Evolutionary conservation across 163 green algal genomes (phyloP).

Genomic region (Chlamydomonas reinhardtii): DNA sequence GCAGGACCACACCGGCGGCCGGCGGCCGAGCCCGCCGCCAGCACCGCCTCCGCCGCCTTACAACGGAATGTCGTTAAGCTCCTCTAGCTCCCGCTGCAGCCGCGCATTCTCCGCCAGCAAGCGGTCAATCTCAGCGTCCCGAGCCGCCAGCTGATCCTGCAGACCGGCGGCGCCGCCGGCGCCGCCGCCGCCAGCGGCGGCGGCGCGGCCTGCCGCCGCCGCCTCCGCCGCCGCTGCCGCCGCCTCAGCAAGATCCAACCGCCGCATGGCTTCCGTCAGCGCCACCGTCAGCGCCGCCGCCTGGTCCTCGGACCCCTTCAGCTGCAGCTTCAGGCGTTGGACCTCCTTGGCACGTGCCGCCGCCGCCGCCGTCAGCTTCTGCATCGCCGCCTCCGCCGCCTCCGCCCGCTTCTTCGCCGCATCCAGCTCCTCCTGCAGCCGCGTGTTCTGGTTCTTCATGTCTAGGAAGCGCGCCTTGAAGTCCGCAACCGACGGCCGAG

Average conservation of each 20-base stretch:
- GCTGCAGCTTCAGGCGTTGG: neutral
- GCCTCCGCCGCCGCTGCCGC: neutral
- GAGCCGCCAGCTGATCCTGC: neutral
- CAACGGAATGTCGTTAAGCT: constrained; percentile 2
- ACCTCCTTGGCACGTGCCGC: neutral
- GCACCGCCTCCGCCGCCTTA: no score
- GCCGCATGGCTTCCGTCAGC: neutral
- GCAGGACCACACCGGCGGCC: no score
- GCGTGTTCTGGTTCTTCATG: neutral
- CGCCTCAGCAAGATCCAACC: no score
- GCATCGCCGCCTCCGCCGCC: neutral
- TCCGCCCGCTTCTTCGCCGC: neutral
- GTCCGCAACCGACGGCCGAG: constrained; percentile 3
- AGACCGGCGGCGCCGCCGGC: neutral
- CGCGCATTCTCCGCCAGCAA: neutral
- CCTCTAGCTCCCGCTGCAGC: constrained; percentile 11
- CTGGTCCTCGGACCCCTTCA: neutral
- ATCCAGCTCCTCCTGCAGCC: neutral
- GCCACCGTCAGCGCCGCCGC: neutral
- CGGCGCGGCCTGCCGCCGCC: neutral
- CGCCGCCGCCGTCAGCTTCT: neutral
- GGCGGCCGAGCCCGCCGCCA: no score
- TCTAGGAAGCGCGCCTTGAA: constrained; percentile 15
- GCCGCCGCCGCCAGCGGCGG: no score
- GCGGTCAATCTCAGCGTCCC: neutral